Base-by-base conservation (phyloP, 2,329 filamentous ascomycete genomes). In the Fusarium floridanum region DNA sequence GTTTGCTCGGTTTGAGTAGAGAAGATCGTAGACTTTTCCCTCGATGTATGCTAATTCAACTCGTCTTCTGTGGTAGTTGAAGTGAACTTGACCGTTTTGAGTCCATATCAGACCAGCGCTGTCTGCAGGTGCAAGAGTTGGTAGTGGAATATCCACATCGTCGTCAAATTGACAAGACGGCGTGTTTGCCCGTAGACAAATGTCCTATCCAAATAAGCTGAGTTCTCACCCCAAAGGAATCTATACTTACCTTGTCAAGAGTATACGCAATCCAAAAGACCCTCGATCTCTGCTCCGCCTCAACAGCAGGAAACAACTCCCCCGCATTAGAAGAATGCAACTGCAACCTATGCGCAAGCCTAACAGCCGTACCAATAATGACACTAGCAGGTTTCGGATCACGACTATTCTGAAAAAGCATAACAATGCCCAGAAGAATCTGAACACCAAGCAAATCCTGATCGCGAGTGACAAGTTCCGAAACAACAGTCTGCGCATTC, bases 181-280 rank as follows among this genome's bases (percentile, higher is more conserved):
- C 0, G 81, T 83, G 22, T 78, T 79, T 6, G 79, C 80, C 9
- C 81, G 76, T 0, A 86, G 70, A 43, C 81, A 83, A 20, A 85
- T 82, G 9, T 80, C 78, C 79, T 81, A 27, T 27, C 24, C 24
- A 27, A 27, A 36, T 78, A 0, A 73, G 62, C 16, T 8, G 4
- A 7, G 12, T 2, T 1, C 5, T 36, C 22, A 6, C 11, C 11
- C 0, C 9, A 12, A 3, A 2, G 6, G 0, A 2, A 2, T 0
- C 5, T 4, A 1, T 9, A 16, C 63, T 53, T 62, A 84, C 83
- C 77, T 85, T 85, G 63, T 86, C 84, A 6, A 85, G 73, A 5
- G 74, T 75, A 41, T 85, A 86, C 4, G 82, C 82, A 9, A 85
- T 80, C 84, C 84, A 86, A 50, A 86, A 86, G 2, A 85, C 77